Conservation (phyloP, 2,329 filamentous ascomycete species). For the Colletotrichum simmondsii region DNA sequence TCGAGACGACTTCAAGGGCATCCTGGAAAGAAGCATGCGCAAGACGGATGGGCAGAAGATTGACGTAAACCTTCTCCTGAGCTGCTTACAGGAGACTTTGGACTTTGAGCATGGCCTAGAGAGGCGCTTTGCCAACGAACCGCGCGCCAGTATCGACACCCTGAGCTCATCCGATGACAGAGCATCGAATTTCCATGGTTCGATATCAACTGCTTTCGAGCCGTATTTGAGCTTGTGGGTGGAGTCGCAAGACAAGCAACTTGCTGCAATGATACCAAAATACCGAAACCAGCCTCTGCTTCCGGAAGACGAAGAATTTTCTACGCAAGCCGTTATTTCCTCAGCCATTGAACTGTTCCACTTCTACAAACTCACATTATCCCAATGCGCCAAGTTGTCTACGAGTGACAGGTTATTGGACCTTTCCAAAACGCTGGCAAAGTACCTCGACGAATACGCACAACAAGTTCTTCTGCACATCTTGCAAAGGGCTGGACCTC, state of each 20-base stretch:
- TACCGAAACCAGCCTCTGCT: constrained; percentile 87
- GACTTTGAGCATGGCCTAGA: constrained; percentile 96
- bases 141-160: constrained; percentile 89
- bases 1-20: constrained; percentile 93
- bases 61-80: constrained; percentile 89
- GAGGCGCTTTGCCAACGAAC: constrained; percentile 78
- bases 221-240: constrained; percentile 98
- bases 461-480: constrained; percentile 89
- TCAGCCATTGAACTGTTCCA: constrained; percentile 98
- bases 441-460: constrained; percentile 94
- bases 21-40: constrained; percentile 88
- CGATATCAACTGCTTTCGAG: constrained; percentile 96
- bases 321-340: constrained; percentile 85
- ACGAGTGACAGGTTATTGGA: constrained; percentile 90
- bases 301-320: constrained; percentile 90
- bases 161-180: constrained; percentile 82
- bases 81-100: constrained; percentile 92
- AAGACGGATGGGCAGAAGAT: constrained; percentile 80
- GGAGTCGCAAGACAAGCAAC: constrained; percentile 91
- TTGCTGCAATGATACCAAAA: constrained; percentile 85
- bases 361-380: constrained; percentile 92
- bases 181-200: constrained; percentile 82
- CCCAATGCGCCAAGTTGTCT: constrained; percentile 95
- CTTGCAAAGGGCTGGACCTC: constrained; percentile 66
- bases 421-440: constrained; percentile 85